Base-by-base conservation (phyloP, 2,329 filamentous ascomycete species). In the Epichloe gansuensis region DNA sequence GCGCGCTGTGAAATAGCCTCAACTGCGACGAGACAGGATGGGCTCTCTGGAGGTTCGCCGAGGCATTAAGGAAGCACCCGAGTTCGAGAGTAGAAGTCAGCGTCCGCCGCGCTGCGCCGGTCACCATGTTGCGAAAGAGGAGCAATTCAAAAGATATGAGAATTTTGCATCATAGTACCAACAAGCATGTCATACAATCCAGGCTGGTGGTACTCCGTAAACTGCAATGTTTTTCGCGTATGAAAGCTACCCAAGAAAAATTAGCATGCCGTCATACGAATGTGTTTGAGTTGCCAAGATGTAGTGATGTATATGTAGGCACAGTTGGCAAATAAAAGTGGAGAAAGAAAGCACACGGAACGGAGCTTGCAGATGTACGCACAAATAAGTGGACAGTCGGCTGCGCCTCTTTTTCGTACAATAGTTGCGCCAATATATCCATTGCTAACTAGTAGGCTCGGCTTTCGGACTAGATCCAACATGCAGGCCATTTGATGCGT, bases 71-170 rank as follows among this genome's bases (percentile, higher is more conserved):
- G 46, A 52, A 62, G 63, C 61, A 61, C 57, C 67, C 65, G 59
- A 66, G 12, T 21, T 41, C 67, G 64, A 71, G 67, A 62, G 69
- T 70, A 57, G 74, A 73, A 67, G 75, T 69, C 69, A 76, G 68
- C 67, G 69, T 68, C 62, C 71, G 72, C 60, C 73, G 74, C 62
- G 74, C 68, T 63, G 69, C 69, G 66, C 71, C 73, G 68, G 72
- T 69, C 65, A 70, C 71, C 75, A 77, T 77, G 59, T 60, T 71
- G 62, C 63, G 60, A 56, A 60, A 56, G 55, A 60, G 56, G 42
- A 35, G 17, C 41, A 31, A 39, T 21, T 53, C 35, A 55, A 50
- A 48, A 50, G 53, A 50, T 56, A 50, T 58, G 57, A 58, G 54
- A 59, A 55, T 56, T 58, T 56, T 58, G 60, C 64, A 66, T 67